Evolutionary conservation across 805 yeast genomes (phyloP).

Genomic region (Metschnikowia koreensis): DNA sequence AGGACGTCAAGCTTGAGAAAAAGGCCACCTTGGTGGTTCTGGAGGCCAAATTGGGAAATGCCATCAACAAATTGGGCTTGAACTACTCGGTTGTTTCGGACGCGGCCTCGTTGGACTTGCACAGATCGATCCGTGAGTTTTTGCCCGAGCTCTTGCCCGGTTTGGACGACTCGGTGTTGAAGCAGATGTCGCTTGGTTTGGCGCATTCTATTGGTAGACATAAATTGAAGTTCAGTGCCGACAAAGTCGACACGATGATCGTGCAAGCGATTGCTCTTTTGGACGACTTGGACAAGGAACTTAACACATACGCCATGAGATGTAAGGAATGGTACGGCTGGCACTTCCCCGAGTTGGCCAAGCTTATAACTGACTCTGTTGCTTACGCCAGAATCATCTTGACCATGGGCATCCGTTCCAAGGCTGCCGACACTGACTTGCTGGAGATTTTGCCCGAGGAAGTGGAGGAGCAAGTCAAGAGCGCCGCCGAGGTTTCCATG

Average conservation of each 20-base stretch:
- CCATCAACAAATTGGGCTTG: conserved; percentile 91
- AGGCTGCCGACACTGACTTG: conserved; percentile 85
- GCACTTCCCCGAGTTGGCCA: conserved; percentile 99
- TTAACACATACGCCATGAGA: conserved; percentile 98
- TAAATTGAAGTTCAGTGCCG: conserved; percentile 95
- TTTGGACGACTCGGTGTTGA: conserved; percentile 74
- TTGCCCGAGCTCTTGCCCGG: conserved; percentile 95
- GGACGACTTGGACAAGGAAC: conserved; percentile 95
- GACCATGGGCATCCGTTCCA: conserved; percentile 91
- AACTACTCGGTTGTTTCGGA: conserved; percentile 88
- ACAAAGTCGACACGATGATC: conserved; percentile 98
- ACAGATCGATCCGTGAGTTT: conserved; percentile 92
- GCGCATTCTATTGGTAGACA: conserved; percentile 99
- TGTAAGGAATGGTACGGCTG: conserved; percentile 99
- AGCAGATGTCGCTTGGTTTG: conserved; percentile 96
- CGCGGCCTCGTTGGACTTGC: conserved; percentile 90
- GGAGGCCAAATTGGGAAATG: conserved; percentile 93
- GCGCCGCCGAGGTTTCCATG: conserved; percentile 98
- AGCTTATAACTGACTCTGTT: conserved; percentile 91
- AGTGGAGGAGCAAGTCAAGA: conserved; percentile 62
- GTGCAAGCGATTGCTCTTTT: conserved; percentile 97
- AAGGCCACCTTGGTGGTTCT: conserved; percentile 86
- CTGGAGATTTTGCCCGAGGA: conserved; percentile 48
- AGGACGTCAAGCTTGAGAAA: conserved; percentile 75
- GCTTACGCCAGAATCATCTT: conserved; percentile 94